Conservation (phyloP, 176 grass and related monocot species). For the Rhynchospora breviuscula region DNA sequence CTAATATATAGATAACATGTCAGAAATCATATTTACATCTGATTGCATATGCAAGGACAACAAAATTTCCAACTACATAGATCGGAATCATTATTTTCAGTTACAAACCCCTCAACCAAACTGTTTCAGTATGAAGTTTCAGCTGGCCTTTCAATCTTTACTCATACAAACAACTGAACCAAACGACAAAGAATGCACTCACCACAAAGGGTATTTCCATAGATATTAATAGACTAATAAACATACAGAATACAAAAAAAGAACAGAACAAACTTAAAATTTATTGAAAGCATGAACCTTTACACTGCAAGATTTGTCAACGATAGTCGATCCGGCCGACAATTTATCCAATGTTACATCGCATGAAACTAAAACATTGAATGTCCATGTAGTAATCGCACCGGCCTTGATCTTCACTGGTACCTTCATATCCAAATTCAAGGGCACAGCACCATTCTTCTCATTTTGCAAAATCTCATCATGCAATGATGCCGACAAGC, state of each 20-base stretch:
- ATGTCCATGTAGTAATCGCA: slow-evolving; percentile 41
- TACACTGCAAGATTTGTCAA: slow-evolving; percentile 42
- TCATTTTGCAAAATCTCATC: slow-evolving; percentile 39
- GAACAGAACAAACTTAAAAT: slow-evolving; percentile 1
- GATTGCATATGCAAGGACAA: slow-evolving; percentile 5
- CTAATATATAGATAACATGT: background rate
- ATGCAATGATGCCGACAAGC: slow-evolving; percentile 30
- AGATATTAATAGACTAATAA: slow-evolving; percentile 6
- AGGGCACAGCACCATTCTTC: slow-evolving; percentile 39
- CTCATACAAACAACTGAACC: slow-evolving; percentile 19
- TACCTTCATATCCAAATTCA: slow-evolving; percentile 44
- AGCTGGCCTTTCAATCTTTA: slow-evolving; percentile 18
- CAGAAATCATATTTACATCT: slow-evolving; percentile 19
- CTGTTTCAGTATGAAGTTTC: slow-evolving; percentile 4
- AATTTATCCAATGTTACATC: slow-evolving; percentile 41
- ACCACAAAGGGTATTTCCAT: background rate
- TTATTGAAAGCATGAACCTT: slow-evolving; percentile 28
- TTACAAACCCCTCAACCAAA: background rate
- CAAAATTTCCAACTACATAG: slow-evolving; percentile 16
- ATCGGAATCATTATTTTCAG: slow-evolving; percentile 5
- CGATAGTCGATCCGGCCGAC: slow-evolving; percentile 36
- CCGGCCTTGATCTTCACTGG: slow-evolving; percentile 53
- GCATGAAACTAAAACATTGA: slow-evolving; percentile 45
- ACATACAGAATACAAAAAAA: background rate
- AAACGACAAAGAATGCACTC: slow-evolving; percentile 15